Conservation (phyloP, 805 yeast genomes). For the Cyberlindnera misumaiensis region DNA sequence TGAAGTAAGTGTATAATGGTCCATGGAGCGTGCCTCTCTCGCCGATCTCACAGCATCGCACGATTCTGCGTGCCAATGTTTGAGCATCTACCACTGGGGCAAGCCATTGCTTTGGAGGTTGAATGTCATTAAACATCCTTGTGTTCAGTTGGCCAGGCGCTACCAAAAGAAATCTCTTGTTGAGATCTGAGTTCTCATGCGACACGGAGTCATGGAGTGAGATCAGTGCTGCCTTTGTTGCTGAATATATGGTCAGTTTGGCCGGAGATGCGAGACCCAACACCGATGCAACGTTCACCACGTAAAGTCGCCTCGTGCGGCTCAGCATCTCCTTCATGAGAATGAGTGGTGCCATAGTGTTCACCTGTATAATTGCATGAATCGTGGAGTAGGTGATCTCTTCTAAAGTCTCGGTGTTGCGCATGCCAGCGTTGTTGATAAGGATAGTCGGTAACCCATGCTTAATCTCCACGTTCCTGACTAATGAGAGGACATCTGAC, state of each 20-base stretch:
- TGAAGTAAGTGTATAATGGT: slow-evolving; percentile 67
- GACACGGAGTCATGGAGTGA: slow-evolving; percentile 80
- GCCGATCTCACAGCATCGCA: slow-evolving; percentile 51
- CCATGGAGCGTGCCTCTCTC: slow-evolving; percentile 60
- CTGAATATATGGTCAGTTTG: slow-evolving; percentile 69
- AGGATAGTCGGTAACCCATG: slow-evolving; percentile 56
- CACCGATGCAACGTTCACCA: slow-evolving; percentile 74
- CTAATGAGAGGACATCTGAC: slow-evolving; percentile 32
- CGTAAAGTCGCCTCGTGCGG: slow-evolving; percentile 49
- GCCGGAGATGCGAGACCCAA: slow-evolving; percentile 80
- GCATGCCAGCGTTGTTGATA: slow-evolving; percentile 80
- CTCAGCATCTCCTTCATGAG: slow-evolving; percentile 65
- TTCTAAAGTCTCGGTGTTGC: slow-evolving; percentile 42
- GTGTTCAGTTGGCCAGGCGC: slow-evolving; percentile 85
- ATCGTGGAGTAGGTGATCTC: slow-evolving; percentile 48
- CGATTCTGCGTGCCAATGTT: slow-evolving; percentile 50
- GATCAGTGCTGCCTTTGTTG: slow-evolving; percentile 77
- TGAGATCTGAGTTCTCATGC: slow-evolving; percentile 54
- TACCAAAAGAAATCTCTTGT: slow-evolving; percentile 65
- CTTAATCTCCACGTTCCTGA: slow-evolving; percentile 33
- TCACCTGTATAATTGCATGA: slow-evolving; percentile 51
- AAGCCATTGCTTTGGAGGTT: slow-evolving; percentile 62
- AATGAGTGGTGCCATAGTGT: slow-evolving; percentile 57
- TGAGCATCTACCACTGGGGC: slow-evolving; percentile 72
- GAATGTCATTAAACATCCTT: slow-evolving; percentile 63